These are phyloP conservation scores for Wickerhamiella lipophila DNA, from an alignment of 805 yeast genomes.

Conservation along the genomic window DNA sequence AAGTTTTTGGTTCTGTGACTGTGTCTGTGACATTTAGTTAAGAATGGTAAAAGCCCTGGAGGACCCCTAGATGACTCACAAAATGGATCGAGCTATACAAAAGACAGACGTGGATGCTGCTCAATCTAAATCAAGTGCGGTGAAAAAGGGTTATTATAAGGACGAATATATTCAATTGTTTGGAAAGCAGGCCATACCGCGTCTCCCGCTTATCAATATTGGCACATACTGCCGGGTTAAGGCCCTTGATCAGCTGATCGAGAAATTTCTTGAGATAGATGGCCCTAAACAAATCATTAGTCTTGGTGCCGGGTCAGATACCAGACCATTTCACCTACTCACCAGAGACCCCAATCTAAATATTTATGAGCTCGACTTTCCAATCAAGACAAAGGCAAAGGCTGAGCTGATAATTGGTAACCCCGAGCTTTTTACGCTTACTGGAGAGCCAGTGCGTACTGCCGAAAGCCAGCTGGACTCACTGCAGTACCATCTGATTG, in stretches of 20 bases:
- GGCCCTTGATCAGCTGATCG: constrained; percentile 34
- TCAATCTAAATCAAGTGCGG: constrained; percentile 39
- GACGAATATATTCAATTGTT: constrained; percentile 30
- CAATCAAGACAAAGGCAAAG: constrained; percentile 40
- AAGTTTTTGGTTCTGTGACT: neutral
- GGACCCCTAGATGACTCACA: neutral
- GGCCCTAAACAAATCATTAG: constrained; percentile 40
- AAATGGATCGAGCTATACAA: constrained; percentile 32
- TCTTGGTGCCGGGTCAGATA: constrained; percentile 74
- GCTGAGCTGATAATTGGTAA: constrained; percentile 34
- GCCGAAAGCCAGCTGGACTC: constrained; percentile 18
- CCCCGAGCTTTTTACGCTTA: constrained; percentile 24
- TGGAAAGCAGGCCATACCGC: constrained; percentile 24
- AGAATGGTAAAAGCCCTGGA: neutral
- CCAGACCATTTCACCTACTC: constrained; percentile 46
- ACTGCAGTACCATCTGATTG: constrained; percentile 38
- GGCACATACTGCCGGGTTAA: constrained; percentile 45
- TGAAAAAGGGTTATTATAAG: constrained; percentile 32
- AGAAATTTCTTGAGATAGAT: constrained; percentile 27
- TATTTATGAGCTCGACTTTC: constrained; percentile 56
- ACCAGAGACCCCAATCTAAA: constrained; percentile 26
- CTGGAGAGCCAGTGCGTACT: constrained; percentile 14
- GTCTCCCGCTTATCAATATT: constrained; percentile 47
- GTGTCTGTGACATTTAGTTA: neutral
- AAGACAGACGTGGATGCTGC: constrained; percentile 53